A percentile compares a stretch with the other conserved stretches of the same genome.
phyloP scores from a whole-genome alignment of 1,139 yeast genomes.

The Dujonia santamariae region DNA sequence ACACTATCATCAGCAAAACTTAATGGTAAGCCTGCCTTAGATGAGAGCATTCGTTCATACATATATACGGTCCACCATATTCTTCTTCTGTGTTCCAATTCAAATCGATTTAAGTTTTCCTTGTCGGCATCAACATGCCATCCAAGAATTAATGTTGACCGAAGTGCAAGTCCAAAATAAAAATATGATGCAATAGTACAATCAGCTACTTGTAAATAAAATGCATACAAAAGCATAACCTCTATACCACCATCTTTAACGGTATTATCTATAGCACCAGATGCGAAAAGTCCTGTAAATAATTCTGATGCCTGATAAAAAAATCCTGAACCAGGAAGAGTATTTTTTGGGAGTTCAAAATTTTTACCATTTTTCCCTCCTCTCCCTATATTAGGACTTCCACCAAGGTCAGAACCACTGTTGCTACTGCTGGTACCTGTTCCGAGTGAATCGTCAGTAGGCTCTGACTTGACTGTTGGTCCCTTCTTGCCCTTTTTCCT shows the following conservation, averaged over 20 bases:
- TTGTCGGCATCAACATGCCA: slow-evolving; percentile 83
- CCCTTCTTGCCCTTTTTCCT: slow-evolving; percentile 24
- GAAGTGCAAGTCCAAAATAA: slow-evolving; percentile 73
- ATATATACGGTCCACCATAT: slow-evolving; percentile 92
- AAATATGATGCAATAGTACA: slow-evolving; percentile 81
- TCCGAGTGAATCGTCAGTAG: no score
- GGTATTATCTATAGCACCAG: slow-evolving; percentile 75
- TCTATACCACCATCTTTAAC: slow-evolving; percentile 84
- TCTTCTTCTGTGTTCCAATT: slow-evolving; percentile 76
- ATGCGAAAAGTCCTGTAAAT: slow-evolving; percentile 71
- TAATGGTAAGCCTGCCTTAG: slow-evolving; percentile 81
- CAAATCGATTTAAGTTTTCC: slow-evolving; percentile 59
- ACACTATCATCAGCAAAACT: slow-evolving; percentile 78
- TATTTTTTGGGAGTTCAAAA: slow-evolving; percentile 29
- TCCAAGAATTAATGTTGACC: slow-evolving; percentile 73
- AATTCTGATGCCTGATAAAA: slow-evolving; percentile 74
- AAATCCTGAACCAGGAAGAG: slow-evolving; percentile 73
- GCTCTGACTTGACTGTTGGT: no score
- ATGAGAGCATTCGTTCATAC: slow-evolving; percentile 82
- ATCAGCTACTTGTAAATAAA: slow-evolving; percentile 81
- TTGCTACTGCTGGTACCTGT: no score
- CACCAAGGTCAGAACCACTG: no score
- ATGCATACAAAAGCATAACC: slow-evolving; percentile 71
- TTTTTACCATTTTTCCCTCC: slow-evolving; percentile 7
- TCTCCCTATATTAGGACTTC: slow-evolving; percentile 1